A percentile compares a stretch with the other conserved stretches of the same genome.
These are phyloP conservation scores for Euphorbia schlechtendalii DNA, from an alignment of 441 rosid species.

Conservation along the genomic window DNA sequence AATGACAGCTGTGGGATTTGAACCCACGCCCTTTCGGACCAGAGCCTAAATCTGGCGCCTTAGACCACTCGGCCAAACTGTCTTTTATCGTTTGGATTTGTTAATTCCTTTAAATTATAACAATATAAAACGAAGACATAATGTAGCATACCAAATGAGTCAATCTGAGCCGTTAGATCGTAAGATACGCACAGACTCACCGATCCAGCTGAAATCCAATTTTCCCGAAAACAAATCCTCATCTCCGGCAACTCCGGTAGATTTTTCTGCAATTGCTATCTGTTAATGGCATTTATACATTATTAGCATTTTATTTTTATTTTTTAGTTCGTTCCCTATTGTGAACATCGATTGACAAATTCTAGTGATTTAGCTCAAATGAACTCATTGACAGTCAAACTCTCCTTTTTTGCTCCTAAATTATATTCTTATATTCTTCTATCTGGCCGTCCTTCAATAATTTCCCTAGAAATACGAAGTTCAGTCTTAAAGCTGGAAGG, in stretches of 20 bases:
- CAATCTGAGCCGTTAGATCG: too few species aligned
- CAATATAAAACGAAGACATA: too few species aligned
- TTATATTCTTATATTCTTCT: slow-evolving; percentile 21
- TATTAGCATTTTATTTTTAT: background rate
- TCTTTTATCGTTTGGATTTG: too few species aligned
- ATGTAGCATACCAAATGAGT: too few species aligned
- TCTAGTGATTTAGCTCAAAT: slow-evolving; percentile 17
- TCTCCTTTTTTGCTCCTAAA: slow-evolving; percentile 29
- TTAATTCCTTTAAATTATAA: too few species aligned
- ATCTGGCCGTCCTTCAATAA: slow-evolving; percentile 27
- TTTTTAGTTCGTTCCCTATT: background rate
- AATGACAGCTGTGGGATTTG: slow-evolving; percentile 90
- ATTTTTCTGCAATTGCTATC: background rate
- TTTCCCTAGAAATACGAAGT: slow-evolving; percentile 31
- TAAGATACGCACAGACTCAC: too few species aligned
- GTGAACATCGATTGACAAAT: background rate
- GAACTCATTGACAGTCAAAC: slow-evolving; percentile 43
- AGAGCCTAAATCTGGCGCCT: slow-evolving; percentile 99
- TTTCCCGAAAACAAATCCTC: slow-evolving; percentile 20
- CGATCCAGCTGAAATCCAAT: background rate
- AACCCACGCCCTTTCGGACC: slow-evolving; percentile 99
- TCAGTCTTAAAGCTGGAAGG: slow-evolving; percentile 17
- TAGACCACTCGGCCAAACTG: slow-evolving; percentile 98
- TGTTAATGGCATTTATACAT: slow-evolving; percentile 12
- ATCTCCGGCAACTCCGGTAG: slow-evolving; percentile 16